These are phyloP conservation scores for Urtica urens DNA, from an alignment of 306 rosid genomes.

Conservation along the genomic window DNA sequence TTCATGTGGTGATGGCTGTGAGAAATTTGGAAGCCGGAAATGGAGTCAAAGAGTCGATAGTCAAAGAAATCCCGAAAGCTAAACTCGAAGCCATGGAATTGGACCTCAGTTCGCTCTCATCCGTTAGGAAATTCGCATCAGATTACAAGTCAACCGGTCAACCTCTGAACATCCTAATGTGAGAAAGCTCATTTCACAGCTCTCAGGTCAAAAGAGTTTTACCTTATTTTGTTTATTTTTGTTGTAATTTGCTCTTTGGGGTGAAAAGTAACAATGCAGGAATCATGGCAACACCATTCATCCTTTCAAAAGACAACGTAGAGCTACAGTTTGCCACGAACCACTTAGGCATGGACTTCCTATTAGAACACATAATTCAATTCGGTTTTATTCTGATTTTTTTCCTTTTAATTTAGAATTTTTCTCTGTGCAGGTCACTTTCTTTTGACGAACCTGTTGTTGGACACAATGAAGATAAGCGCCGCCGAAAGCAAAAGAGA, in stretches of 20 bases:
- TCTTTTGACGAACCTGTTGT: conserved; percentile 68
- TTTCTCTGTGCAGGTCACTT: conserved; percentile 51
- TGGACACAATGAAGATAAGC: conserved; percentile 77
- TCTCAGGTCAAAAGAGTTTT: too few species aligned
- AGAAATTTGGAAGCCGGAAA: conserved; percentile 49
- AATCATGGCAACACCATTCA: conserved; percentile 52
- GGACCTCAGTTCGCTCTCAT: conserved; percentile 61
- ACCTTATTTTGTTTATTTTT: conserved; percentile 10
- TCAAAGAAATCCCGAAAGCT: conserved; percentile 56
- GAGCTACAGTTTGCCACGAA: conserved; percentile 87
- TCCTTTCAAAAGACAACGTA: conserved; percentile 58
- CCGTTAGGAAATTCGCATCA: conserved; percentile 59
- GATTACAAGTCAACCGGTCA: conserved; percentile 38
- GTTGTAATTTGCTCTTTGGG: too few species aligned
- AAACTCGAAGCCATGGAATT: conserved; percentile 66
- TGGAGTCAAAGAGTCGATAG: conserved; percentile 38
- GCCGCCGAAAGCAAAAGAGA: conserved; percentile 40
- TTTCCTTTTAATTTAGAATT: background rate
- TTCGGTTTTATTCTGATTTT: background rate
- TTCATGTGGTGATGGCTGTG: conserved; percentile 67
- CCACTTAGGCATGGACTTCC: conserved; percentile 43
- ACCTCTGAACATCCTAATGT: conserved; percentile 72
- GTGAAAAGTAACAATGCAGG: conserved; percentile 96
- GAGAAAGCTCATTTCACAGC: too few species aligned
- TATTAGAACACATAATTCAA: background rate